phyloP scores from a whole-genome alignment of 768 basidiomycete species.

The Hygrocybe punicea region DNA sequence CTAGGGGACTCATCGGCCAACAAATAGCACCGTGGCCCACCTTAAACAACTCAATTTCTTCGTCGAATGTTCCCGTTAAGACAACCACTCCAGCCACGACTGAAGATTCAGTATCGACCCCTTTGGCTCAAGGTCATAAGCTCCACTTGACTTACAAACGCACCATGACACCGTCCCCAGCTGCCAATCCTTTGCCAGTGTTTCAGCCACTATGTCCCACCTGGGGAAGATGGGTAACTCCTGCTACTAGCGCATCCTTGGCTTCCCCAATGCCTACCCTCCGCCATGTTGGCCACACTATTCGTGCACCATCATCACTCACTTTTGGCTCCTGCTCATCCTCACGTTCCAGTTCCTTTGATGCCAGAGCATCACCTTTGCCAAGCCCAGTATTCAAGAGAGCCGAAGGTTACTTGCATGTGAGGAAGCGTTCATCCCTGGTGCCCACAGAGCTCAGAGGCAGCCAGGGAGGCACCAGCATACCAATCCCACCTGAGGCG shows the following conservation, averaged over 20 bases:
- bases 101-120: neutral
- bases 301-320: slow-evolving; percentile 39
- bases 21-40: slow-evolving; percentile 17
- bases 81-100: slow-evolving; percentile 10
- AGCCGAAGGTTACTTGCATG: slow-evolving; percentile 17
- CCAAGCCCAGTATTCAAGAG: slow-evolving; percentile 39
- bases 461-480: slow-evolving; percentile 6
- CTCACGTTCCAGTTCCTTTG: slow-evolving; percentile 17
- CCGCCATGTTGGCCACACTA: slow-evolving; percentile 16
- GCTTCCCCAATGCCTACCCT: slow-evolving; percentile 25
- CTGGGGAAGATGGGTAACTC: slow-evolving; percentile 21
- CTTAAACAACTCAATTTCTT: slow-evolving; percentile 5
- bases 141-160: slow-evolving; percentile 47
- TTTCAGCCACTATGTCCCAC: slow-evolving; percentile 60
- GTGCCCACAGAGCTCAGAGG: slow-evolving; percentile 14
- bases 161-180: slow-evolving; percentile 56
- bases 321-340: slow-evolving; percentile 37
- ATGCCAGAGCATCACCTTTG: slow-evolving; percentile 14
- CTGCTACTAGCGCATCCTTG: slow-evolving; percentile 5
- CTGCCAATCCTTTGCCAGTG: slow-evolving; percentile 53
- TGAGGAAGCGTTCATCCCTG: slow-evolving; percentile 25
- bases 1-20: slow-evolving; percentile 15
- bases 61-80: slow-evolving; percentile 23
- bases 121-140: neutral
- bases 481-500: slow-evolving; percentile 47